Base-by-base conservation (phyloP, 2,329 filamentous ascomycete genomes). In the Passalora sequoiae region DNA sequence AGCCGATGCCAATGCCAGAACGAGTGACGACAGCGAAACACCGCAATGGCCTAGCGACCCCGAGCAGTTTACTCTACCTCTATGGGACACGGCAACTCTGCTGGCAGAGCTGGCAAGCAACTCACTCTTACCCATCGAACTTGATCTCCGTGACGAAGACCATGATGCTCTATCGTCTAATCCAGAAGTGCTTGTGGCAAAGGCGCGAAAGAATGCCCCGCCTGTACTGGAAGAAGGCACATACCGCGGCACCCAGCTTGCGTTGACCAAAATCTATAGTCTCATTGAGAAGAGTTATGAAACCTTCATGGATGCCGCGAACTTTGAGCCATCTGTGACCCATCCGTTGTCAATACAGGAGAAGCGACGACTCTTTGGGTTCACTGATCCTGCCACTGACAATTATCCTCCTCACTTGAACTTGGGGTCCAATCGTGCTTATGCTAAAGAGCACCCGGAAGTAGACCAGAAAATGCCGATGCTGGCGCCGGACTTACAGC, bases 371-470 rank as follows among this genome's bases (percentile, higher is more conserved):
- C 45, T 50, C 9, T 57, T 54, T 28, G 45, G 45, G 10, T 57
- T 50, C 37, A 52, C 52, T 25, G 44, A 49, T 20, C 43, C 50
- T 8, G 32, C 33, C 10, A 47, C 47, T 22, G 52, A 57, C 40
- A 41, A 42, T 5, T 63, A 60, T 22, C 60, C 60, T 9, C 59
- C 60, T n/a, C 58, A 59, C 44, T 44, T 62, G 7, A 54, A 52
- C 21, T 46, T 54, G 9, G 58, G 58, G 12, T 57, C 57, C 9
- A 46, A 50, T 6, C 49, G 53, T 25, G 52, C 60, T 19, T 43
- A 46, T 10, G 49, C 50, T 6, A 47, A 51, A 10, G 43, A 54
- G 19, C 44, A 54, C 4, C 46, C 55, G 4, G n/a, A n/a, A 6
- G 20, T 36, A 4, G 33, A 36, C 13, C n/a, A 21, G 24, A 12